phyloP scores from a whole-genome alignment of 202 grass and related monocot species.

The Schoenoplectus triqueter region DNA sequence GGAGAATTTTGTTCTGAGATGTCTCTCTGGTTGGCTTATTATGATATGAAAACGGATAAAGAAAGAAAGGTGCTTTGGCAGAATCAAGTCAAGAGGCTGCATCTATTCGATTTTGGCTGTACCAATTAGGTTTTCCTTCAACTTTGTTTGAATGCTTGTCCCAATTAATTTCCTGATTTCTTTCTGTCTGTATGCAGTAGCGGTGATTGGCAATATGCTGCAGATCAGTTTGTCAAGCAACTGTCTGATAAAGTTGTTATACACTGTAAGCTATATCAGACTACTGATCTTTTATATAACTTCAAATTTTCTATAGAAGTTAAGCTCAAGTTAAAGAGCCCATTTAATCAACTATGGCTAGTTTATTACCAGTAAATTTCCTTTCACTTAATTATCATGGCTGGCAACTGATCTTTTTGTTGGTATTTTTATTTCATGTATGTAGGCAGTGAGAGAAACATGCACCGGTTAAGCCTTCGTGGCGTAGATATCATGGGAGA shows the following conservation, averaged over 20 bases:
- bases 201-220: slow-evolving; percentile 71
- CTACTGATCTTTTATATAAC: background rate
- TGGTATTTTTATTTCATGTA: slow-evolving; percentile 36
- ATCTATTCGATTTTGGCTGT: background rate
- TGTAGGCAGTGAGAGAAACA: slow-evolving; percentile 87
- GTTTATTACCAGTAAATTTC: slow-evolving; percentile 1
- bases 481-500: slow-evolving; percentile 84
- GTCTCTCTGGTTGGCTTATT: slow-evolving; percentile 9
- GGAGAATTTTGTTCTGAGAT: background rate
- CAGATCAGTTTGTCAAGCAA: slow-evolving; percentile 66
- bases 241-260: slow-evolving; percentile 71
- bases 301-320: slow-evolving; percentile 5
- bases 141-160: background rate
- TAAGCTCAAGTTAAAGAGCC: slow-evolving; percentile 4
- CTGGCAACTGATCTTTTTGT: background rate
- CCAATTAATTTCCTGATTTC: slow-evolving; percentile 2
- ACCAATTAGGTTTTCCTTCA: background rate
- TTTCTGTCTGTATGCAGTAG: slow-evolving; percentile 47
- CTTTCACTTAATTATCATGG: background rate
- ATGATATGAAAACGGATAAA: background rate
- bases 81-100: background rate
- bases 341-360: background rate
- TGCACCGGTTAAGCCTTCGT: slow-evolving; percentile 61
- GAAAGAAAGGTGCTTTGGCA: background rate
- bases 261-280: slow-evolving; percentile 59